These are phyloP conservation scores for Sherardia arvensis DNA, from an alignment of 257 asterid species.

Conservation along the genomic window DNA sequence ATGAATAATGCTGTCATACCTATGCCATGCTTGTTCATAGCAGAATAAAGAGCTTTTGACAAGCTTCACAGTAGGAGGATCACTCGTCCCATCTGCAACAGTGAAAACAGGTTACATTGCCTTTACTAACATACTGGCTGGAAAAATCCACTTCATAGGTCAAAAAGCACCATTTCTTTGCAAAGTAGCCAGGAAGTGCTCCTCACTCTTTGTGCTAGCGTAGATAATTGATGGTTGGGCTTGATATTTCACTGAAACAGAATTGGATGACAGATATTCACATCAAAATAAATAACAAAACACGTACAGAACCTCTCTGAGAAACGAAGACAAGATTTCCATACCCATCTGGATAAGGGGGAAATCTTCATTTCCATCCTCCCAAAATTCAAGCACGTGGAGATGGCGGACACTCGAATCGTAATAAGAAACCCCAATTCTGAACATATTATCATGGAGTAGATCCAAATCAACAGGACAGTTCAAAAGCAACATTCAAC, in stretches of 20 bases:
- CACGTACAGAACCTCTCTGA: neutral
- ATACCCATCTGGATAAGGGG: constrained; percentile 87
- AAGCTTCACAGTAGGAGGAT: constrained; percentile 66
- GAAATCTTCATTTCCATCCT: constrained; percentile 59
- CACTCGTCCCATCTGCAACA: constrained; percentile 51
- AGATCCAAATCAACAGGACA: no score
- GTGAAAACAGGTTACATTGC: constrained; percentile 11
- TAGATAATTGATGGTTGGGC: constrained; percentile 78
- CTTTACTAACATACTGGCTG: constrained; percentile 18
- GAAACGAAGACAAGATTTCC: neutral
- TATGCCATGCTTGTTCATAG: constrained; percentile 99
- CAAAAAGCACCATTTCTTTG: constrained; percentile 52
- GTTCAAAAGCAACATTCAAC: neutral
- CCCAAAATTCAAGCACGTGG: constrained; percentile 84
- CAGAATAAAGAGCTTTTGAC: constrained; percentile 90
- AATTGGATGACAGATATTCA: constrained; percentile 7
- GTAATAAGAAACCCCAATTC: constrained; percentile 87
- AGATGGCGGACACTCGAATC: constrained; percentile 71
- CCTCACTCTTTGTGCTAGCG: constrained; percentile 89
- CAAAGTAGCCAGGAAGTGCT: constrained; percentile 69
- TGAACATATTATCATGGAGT: constrained; percentile 16
- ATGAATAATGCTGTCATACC: constrained; percentile 25
- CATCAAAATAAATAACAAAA: neutral
- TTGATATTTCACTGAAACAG: constrained; percentile 72
- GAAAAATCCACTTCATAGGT: constrained; percentile 15